Conservation (phyloP, 2,329 filamentous ascomycete genomes). For the Fusarium bulbicola region DNA sequence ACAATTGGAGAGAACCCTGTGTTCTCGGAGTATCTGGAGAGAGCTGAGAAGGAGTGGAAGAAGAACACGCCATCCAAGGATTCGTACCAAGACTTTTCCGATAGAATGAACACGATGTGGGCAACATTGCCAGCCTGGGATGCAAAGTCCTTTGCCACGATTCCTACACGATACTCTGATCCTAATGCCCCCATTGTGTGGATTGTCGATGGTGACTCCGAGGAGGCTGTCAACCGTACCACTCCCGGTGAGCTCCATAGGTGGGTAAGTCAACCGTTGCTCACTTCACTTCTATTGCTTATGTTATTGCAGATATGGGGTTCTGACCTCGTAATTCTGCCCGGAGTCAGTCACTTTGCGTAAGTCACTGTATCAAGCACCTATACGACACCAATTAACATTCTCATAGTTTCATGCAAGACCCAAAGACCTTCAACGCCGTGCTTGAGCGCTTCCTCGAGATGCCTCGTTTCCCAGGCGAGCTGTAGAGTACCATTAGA, state of each 20-base stretch:
- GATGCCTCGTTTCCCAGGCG: not conserved
- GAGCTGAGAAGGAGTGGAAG: not conserved
- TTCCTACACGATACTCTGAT: not conserved
- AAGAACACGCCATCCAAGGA: not conserved
- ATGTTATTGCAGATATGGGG: not conserved
- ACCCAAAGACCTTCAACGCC: not conserved
- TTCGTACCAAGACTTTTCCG: not conserved
- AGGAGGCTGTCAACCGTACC: not conserved
- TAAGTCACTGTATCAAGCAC: not conserved
- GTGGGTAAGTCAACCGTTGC: not conserved
- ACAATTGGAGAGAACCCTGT: not conserved
- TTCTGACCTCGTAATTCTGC: not conserved
- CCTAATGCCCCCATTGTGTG: not conserved
- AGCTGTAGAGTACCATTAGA: accelerated
- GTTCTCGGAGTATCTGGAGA: not conserved
- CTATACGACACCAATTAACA: not conserved
- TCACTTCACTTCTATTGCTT: too few relatives aligned
- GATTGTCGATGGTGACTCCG: not conserved
- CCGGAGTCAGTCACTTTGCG: conserved; percentile 11
- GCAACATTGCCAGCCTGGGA: not conserved
- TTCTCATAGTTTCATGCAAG: not conserved
- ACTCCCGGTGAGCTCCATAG: not conserved
- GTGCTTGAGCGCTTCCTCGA: not conserved
- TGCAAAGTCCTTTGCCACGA: not conserved
- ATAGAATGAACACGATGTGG: not conserved